Evolutionary conservation across 495 filamentous ascomycete genomes (phyloP), one percentile per base, ranked within the genome.

Genomic region (Aspergillus sclerotioniger): DNA sequence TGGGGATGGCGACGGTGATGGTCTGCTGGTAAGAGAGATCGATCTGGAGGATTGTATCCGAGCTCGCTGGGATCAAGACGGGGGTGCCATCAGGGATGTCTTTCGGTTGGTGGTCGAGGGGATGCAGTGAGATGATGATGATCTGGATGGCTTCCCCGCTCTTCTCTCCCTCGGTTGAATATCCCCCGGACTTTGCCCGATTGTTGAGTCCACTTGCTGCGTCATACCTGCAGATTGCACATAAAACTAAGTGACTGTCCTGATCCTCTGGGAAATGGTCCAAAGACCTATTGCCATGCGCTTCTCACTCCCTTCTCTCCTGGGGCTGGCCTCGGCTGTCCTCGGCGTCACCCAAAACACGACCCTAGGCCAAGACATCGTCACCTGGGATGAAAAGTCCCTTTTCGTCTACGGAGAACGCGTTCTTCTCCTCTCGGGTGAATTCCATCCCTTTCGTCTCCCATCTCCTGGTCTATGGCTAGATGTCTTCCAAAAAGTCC

Each of bases 401-500:
- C 70, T 91, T 15, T 80, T 85, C 58, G 75, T 91, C 19, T 70
- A 77, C 43, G 87, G 87, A 31, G 81, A 88, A 63, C 78, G 87
- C 6, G 62, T 89, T 19, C 76, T 89, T 67, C 72, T 91, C 33
- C 87, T 84, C 62, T 82, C 78, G 45, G 87, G 84, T 16, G 88
- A 91, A 68, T 80, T 88, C 45, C 87, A 90, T 61, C 86, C 85
- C 3, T 89, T 81, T 65, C 69, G 80, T 28, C 78, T 91, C 7
- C 89, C 88, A 1, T 86, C 90, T 3, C 81, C 86, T 0, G 76
- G 78, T 29, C 76, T 90, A 3, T 90, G 82, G 80, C 76, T 86
- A 21, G 88, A 91, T 62, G 71, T 90, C n/a, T 86, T 92, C 60
- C 82, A 90, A 64, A 91, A 92, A 66, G 80, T 89, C 59, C 87